Base-by-base conservation (phyloP, 805 yeast genomes). In the Candida manassasensis region DNA sequence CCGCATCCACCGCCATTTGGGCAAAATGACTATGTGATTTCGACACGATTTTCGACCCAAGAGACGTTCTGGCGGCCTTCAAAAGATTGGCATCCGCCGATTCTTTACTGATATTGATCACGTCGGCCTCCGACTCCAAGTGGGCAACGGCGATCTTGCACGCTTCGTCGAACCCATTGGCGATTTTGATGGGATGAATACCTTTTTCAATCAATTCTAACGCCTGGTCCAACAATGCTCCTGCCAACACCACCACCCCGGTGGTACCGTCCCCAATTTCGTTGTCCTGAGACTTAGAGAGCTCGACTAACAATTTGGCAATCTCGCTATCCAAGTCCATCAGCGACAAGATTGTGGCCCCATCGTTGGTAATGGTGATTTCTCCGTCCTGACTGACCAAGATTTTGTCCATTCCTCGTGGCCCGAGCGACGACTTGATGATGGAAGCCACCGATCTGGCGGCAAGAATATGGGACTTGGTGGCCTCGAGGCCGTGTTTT, bases 181-280 rank as follows among this genome's bases (percentile, higher is more conserved):
- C 97, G 47, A 93, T 80, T 55, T 90, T 83, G 48, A 93, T 87
- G 31, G 99, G 98, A 55, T 93, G 99, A 44, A 93, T 89, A 38
- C 97, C 97, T 67, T 85, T 87, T 54, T 93, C 97, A 47, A 93
- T 89, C 44, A 93, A 75, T 55, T 88, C 97, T 38, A 84, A 63
- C 3, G 98, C 97, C 65, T 93, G 96, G 59, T 90, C 97, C 40
- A 93, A 71, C 44, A 93, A 69, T 2, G 97, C 95, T 47, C 96
- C 84, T 1, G 98, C 97, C 35, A 93, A 69, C 2, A 93, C 97
- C 36, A 93, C 97, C 19, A 93, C 99, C 55, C 97, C 97, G 4
- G 99, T 93, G 19, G 99, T 93, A 55, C 98, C 98, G 59, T 90
- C 98, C 38, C 98, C 98, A 57, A 90, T 87, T 65, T 90, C 97